These are phyloP conservation scores for Cyclocybe aegerita DNA, from an alignment of 768 basidiomycete species.

Conservation along the genomic window DNA sequence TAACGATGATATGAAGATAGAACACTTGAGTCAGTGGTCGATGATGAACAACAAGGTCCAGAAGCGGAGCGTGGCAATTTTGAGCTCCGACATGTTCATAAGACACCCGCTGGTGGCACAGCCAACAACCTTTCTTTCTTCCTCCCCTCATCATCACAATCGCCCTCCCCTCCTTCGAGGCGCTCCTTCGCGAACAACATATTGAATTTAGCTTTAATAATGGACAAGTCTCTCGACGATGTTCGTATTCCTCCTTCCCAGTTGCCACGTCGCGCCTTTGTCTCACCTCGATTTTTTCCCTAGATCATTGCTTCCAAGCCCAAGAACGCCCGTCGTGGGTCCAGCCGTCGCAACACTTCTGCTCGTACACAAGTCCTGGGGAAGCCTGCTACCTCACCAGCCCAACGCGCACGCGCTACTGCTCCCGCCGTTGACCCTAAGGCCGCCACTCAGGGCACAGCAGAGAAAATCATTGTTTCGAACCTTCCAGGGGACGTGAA, in stretches of 20 bases:
- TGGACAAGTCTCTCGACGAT: conserved; percentile 87
- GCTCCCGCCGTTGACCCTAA: conserved; percentile 41
- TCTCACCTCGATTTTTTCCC: conserved; percentile 18
- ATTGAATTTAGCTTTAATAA: conserved; percentile 26
- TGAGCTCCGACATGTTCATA: conserved; percentile 38
- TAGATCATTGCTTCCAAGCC: conserved; percentile 72
- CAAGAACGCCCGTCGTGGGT: conserved; percentile 43
- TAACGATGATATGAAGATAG: conserved; percentile 7
- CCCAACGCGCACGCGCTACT: conserved; percentile 49
- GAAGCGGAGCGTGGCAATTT: conserved; percentile 27
- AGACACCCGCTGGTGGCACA: conserved; percentile 18
- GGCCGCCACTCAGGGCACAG: conserved; percentile 38
- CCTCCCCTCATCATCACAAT: conserved; percentile 33
- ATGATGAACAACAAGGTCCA: conserved; percentile 14
- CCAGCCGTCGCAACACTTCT: conserved; percentile 32
- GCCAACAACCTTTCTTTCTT: conserved; percentile 23
- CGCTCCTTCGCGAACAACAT: conserved; percentile 9
- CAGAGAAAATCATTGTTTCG: conserved; percentile 94
- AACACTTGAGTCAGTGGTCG: conserved; percentile 4
- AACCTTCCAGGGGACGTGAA: conserved; percentile 94
- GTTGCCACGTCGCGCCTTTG: conserved; percentile 21
- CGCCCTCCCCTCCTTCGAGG: conserved; percentile 13
- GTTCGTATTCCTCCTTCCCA: conserved; percentile 38
- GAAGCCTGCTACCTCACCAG: conserved; percentile 43
- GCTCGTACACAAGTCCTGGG: conserved; percentile 66